Evolutionary conservation across 2,329 filamentous ascomycete genomes (phyloP).

Genomic region (Coniochaeta prunicola): DNA sequence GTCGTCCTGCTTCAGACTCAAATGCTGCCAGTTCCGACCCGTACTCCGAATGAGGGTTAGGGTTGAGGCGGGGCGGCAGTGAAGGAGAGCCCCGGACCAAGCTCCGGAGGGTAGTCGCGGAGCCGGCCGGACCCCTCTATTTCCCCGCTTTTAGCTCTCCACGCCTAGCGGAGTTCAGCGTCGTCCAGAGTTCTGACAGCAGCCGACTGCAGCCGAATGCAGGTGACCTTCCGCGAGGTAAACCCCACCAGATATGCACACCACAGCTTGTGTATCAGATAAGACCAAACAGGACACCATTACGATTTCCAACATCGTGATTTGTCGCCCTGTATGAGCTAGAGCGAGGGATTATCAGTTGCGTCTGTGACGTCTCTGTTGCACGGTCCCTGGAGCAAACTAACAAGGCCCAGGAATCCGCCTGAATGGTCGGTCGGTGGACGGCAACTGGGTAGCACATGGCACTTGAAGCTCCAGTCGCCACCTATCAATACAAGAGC

Average conservation of each 20-base stretch:
- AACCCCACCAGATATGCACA: background rate
- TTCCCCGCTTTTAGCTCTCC: background rate
- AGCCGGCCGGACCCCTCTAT: background rate
- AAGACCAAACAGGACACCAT: background rate
- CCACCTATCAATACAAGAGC: background rate
- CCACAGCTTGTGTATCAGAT: background rate
- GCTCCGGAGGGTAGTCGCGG: background rate
- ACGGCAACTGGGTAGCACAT: background rate
- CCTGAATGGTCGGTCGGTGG: background rate
- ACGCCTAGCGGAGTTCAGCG: no score
- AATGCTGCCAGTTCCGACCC: no score
- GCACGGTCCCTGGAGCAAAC: background rate
- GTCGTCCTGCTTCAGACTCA: no score
- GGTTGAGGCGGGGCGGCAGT: background rate
- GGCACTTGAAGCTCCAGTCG: background rate
- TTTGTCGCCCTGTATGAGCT: background rate
- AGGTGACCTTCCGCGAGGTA: background rate
- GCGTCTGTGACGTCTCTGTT: background rate
- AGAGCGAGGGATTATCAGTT: background rate
- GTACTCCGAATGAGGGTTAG: background rate
- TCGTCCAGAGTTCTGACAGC: no score
- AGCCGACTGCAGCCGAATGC: background rate
- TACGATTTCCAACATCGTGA: background rate
- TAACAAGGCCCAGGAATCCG: background rate
- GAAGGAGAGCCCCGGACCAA: background rate